phyloP scores from a whole-genome alignment of 768 basidiomycete genomes.

The Glaciozyma antarctica region DNA sequence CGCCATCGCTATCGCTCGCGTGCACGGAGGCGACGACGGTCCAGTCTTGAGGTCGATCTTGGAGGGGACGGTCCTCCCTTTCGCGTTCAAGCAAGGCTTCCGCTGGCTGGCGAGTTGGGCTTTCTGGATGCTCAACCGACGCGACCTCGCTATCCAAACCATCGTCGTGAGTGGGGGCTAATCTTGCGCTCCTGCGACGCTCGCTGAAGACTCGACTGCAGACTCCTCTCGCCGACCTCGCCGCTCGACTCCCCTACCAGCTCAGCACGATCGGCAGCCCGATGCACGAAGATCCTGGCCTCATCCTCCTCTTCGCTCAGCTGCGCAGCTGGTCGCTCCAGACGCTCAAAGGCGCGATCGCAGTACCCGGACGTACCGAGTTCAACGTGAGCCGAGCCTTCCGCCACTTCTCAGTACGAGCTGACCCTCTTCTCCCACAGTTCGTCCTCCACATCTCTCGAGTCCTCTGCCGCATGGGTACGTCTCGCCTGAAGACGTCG shows the following conservation, averaged over 20 bases:
- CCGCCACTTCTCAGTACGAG: neutral
- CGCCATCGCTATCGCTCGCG: slow-evolving; percentile 73
- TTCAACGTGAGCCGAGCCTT: slow-evolving; percentile 50
- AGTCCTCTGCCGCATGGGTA: slow-evolving; percentile 91
- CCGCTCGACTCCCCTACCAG: slow-evolving; percentile 10
- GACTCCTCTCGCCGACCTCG: slow-evolving; percentile 34
- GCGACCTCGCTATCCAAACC: slow-evolving; percentile 81
- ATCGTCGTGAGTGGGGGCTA: slow-evolving; percentile 55
- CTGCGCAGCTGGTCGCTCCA: slow-evolving; percentile 83
- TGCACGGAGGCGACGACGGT: slow-evolving; percentile 72
- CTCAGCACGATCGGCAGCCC: slow-evolving; percentile 61
- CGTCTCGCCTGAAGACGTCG: slow-evolving; percentile 30
- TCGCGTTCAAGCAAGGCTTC: slow-evolving; percentile 77
- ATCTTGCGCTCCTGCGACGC: no score
- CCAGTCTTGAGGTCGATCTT: slow-evolving; percentile 64
- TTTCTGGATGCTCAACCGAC: slow-evolving; percentile 81
- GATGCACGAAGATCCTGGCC: slow-evolving; percentile 86
- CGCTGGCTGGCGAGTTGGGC: slow-evolving; percentile 93
- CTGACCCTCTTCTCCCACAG: slow-evolving; percentile 2
- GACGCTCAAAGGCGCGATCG: slow-evolving; percentile 82
- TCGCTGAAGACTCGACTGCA: neutral
- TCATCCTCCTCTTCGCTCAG: slow-evolving; percentile 81
- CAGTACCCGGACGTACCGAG: slow-evolving; percentile 76
- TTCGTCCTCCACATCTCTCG: slow-evolving; percentile 91
- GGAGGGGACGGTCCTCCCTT: slow-evolving; percentile 64